Evolutionary conservation across 169 alveolate species (phyloP).

Genomic region (Plasmodium inui): DNA sequence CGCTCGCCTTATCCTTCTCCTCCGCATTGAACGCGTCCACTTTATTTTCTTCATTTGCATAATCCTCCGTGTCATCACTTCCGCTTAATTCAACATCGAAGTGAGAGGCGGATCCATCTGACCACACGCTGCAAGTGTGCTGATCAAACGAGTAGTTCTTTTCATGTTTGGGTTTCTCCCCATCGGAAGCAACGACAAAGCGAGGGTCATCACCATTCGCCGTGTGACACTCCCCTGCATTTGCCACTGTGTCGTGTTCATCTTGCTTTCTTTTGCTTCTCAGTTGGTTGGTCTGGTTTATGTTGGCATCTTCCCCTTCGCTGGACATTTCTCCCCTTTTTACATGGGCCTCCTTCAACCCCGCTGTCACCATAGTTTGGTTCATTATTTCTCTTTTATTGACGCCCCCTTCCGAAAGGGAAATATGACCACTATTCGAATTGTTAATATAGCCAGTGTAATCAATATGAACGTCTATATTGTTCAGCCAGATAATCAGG

Average conservation of each 20-base stretch:
- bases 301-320: neutral
- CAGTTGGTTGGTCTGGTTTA: neutral
- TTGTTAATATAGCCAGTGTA: conserved; percentile 65
- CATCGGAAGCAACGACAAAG: neutral
- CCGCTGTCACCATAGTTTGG: neutral
- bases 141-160: neutral
- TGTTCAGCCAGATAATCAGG: conserved; percentile 56
- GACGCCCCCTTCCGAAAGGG: neutral
- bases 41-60: neutral
- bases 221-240: neutral
- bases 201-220: neutral
- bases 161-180: neutral
- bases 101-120: conserved; percentile 12
- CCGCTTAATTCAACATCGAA: conserved; percentile 16
- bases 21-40: neutral
- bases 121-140: neutral
- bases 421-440: neutral
- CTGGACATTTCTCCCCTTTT: neutral
- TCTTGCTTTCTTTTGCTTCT: neutral
- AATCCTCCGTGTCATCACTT: neutral
- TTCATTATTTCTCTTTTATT: neutral
- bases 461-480: conserved; percentile 43
- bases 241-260: neutral
- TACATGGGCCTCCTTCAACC: neutral
- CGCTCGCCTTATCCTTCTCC: neutral